Base-by-base conservation (phyloP, 139 green algal species). In the Desmodesmus armatus region DNA sequence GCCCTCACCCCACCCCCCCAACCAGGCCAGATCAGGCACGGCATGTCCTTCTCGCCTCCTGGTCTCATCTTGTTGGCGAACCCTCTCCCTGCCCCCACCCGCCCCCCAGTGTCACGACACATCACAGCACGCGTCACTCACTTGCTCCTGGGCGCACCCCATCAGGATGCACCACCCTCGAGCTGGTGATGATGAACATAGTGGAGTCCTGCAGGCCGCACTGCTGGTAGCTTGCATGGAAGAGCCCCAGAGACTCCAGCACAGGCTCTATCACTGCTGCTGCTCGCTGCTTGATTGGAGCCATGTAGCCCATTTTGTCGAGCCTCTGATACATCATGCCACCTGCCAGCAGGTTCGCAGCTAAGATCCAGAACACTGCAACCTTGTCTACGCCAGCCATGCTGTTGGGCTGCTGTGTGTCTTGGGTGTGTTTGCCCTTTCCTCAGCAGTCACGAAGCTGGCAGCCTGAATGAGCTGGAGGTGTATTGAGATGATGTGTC, bases 191-290 rank as follows among this genome's bases (percentile, higher is more conserved):
- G 5, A 83, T 55, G 53, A 88, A 92, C n/a, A 74, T 63, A 3
- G 83, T 65, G 78, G 80, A 85, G n/a, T 90, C 73, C 27, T 91
- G 76, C 31, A 87, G 80, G 7, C 89, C 89, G 29, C 89, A 92
- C 39, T 88, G 83, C 51, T 73, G 41, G 17, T 84, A 86, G 35
- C 40, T 71, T 15, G 67, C 80, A 40, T 86, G 47, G 35, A 35
- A 62, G 1, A 86, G 29, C 5, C 80, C 80, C 21, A 86, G 37
- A 3, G 11, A 19, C 67, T 75, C 67, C n/a, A 29, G 75, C 33
- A 55, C 66, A n/a, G n/a, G n/a, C 49, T 53, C 74, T 29, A 29
- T 81, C 33, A 55, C 66, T n/a, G 29, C 47, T 60, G 35, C 84
- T 47, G 80, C 66, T 43, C 51, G 39, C 31, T 77, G 35, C 25